These are phyloP conservation scores for Saccharomycopsis sp. DNA, from an alignment of 805 yeast genomes.

Conservation along the genomic window DNA sequence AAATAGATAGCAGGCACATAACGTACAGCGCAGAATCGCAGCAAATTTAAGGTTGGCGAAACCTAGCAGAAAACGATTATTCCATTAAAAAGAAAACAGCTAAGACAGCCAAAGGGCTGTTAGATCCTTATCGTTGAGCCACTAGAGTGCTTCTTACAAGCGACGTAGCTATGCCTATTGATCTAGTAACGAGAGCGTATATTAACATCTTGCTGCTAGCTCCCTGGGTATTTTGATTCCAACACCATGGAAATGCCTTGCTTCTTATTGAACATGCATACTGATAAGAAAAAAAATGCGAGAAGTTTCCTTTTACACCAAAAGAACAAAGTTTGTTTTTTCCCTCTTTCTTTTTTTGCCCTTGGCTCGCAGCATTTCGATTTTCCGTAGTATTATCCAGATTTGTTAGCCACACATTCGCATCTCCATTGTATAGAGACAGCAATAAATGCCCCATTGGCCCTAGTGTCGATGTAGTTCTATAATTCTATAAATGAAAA, in stretches of 20 bases:
- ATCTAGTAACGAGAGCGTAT: background rate
- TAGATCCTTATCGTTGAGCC: background rate
- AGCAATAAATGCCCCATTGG: too few species aligned
- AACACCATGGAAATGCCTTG: background rate
- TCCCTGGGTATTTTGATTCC: background rate
- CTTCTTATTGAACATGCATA: conserved; percentile 1
- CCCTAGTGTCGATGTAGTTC: too few species aligned
- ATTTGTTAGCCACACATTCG: background rate
- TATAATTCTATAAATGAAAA: background rate
- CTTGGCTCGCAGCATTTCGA: background rate
- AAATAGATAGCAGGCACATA: background rate
- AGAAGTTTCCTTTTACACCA: conserved; percentile 1
- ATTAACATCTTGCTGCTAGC: background rate
- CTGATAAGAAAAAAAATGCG: conserved; percentile 1
- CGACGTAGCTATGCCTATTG: background rate
- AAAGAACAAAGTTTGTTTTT: background rate
- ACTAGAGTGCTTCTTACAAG: background rate
- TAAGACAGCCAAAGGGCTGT: background rate
- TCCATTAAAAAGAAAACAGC: background rate
- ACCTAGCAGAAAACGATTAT: background rate
- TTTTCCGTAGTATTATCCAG: background rate
- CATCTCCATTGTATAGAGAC: background rate
- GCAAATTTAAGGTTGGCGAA: background rate
- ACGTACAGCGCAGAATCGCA: background rate
- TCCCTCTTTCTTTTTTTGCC: background rate